These are phyloP conservation scores for Blastocystis hominis DNA, from an alignment of 352 stramenopile genomes.

Conservation along the genomic window DNA sequence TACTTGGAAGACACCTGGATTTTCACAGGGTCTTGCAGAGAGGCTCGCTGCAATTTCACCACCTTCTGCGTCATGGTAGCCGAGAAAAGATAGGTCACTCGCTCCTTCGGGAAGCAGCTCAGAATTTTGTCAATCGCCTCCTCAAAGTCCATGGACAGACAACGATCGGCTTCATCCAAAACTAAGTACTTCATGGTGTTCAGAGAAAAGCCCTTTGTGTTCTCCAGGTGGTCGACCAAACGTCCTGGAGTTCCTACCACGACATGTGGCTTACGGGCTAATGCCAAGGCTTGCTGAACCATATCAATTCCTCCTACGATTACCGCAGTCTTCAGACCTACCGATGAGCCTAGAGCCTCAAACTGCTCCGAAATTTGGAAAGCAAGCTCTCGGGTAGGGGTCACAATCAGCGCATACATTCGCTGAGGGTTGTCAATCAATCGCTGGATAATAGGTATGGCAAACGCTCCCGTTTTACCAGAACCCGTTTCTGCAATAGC, in stretches of 20 bases:
- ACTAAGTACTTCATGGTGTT: conserved; percentile 79
- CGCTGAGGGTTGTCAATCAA: conserved; percentile 79
- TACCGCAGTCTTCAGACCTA: conserved; percentile 79
- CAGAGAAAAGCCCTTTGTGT: conserved; percentile 86
- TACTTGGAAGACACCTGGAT: conserved; percentile 91
- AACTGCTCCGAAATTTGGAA: conserved; percentile 90
- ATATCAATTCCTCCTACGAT: conserved; percentile 91
- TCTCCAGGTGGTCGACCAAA: conserved; percentile 84
- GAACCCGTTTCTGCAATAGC: conserved; percentile 85
- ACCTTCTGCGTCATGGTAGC: conserved; percentile 98
- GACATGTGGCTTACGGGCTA: conserved; percentile 88
- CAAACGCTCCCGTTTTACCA: conserved; percentile 85
- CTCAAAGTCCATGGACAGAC: conserved; percentile 93
- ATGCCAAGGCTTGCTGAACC: conserved; percentile 86
- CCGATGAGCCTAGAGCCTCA: conserved; percentile 76
- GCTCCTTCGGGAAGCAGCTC: conserved; percentile 64
- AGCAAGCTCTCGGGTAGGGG: conserved; percentile 83
- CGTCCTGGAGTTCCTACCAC: conserved; percentile 83
- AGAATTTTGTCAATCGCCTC: conserved; percentile 97
- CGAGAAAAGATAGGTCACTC: conserved; percentile 93
- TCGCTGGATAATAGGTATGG: conserved; percentile 81
- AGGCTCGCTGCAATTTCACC: conserved; percentile 89
- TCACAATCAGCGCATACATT: conserved; percentile 78
- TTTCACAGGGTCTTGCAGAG: conserved; percentile 85
- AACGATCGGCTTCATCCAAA: conserved; percentile 84